phyloP scores from a whole-genome alignment of 257 asterid genomes.

The Penstemon newberryi region DNA sequence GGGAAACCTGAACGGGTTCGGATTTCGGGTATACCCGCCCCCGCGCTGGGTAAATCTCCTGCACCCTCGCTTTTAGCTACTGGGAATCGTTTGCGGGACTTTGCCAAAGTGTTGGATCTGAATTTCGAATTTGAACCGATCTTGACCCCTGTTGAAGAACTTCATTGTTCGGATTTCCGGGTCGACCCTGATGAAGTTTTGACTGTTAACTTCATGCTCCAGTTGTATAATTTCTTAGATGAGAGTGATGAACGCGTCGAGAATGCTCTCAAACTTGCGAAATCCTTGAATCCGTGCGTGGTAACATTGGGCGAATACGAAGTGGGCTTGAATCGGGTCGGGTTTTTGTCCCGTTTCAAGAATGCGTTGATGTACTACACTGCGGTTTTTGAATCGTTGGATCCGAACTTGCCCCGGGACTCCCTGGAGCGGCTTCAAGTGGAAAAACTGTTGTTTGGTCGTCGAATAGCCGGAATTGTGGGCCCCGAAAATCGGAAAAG shows the following conservation, averaged over 20 bases:
- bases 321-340: constrained; percentile 64
- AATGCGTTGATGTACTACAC: constrained; percentile 73
- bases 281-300: constrained; percentile 67
- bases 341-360: constrained; percentile 62
- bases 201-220: constrained; percentile 89
- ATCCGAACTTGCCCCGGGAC: constrained; percentile 61
- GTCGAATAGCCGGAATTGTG: constrained; percentile 63
- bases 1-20: constrained; percentile 78
- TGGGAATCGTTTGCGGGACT: constrained; percentile 79
- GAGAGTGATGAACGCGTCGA: constrained; percentile 56
- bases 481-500: constrained; percentile 53
- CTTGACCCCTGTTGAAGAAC: constrained; percentile 57
- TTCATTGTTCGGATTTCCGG: constrained; percentile 54
- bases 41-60: constrained; percentile 63
- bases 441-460: constrained; percentile 66
- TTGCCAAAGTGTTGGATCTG: constrained; percentile 77
- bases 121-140: constrained; percentile 82
- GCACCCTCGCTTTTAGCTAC: constrained; percentile 68
- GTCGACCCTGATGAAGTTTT: constrained; percentile 65
- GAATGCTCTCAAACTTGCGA: constrained; percentile 66
- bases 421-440: constrained; percentile 70
- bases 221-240: constrained; percentile 65
- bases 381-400: constrained; percentile 78
- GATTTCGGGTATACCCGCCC: constrained; percentile 90
- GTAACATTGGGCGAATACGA: constrained; percentile 92